A percentile compares a stretch with the other conserved stretches of the same genome.
Conservation (phyloP, 306 rosid genomes). For the Vigna mungo region DNA sequence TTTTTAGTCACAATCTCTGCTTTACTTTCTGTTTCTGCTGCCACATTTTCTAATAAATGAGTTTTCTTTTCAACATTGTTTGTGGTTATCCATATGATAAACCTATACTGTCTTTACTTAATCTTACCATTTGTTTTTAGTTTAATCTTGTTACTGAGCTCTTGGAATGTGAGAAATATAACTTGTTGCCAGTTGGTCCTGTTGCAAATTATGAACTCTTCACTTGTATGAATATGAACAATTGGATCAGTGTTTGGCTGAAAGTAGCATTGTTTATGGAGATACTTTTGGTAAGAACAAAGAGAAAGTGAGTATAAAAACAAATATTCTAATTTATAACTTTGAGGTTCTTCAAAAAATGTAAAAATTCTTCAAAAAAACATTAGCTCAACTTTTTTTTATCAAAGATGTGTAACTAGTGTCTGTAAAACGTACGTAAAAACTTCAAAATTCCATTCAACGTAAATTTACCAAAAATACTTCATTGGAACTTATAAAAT, state of each 20-base stretch:
- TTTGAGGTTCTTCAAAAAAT: no score
- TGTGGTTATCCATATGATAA: not conserved
- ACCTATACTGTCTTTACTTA: not conserved
- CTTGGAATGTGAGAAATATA: not conserved
- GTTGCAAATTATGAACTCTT: not conserved
- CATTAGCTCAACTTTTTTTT: no score
- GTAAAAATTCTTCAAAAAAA: no score
- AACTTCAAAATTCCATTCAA: no score
- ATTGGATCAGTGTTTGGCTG: not conserved
- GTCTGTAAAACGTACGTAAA: no score
- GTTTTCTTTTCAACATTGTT: not conserved
- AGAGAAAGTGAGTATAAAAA: not conserved
- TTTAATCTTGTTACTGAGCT: slow-evolving; percentile 1
- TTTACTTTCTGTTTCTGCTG: slow-evolving; percentile 10
- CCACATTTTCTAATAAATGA: slow-evolving; percentile 3
- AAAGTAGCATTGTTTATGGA: not conserved
- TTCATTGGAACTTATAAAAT: no score
- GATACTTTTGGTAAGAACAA: not conserved
- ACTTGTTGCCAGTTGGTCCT: not conserved
- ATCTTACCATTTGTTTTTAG: not conserved
- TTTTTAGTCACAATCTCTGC: not conserved
- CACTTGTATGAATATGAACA: not conserved
- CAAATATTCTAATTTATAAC: not conserved
- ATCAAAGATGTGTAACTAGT: no score
- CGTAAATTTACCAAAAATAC: no score